These are phyloP conservation scores for Xylariaceae sp. DNA, from an alignment of 2,329 filamentous ascomycete genomes.

Conservation along the genomic window DNA sequence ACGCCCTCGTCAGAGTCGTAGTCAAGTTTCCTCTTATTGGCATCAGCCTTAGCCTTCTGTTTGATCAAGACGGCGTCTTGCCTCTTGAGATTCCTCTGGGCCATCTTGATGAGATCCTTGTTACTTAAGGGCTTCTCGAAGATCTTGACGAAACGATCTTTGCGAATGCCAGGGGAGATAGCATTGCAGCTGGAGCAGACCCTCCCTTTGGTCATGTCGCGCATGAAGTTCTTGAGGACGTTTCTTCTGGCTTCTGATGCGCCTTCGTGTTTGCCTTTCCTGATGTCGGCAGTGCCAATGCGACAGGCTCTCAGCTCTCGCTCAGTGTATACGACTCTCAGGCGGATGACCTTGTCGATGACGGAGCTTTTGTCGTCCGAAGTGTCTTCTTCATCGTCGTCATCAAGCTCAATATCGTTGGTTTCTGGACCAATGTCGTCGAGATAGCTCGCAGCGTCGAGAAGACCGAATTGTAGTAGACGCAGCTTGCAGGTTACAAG, in stretches of 20 bases:
- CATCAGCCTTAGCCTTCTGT: slow-evolving; percentile 28
- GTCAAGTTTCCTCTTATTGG: slow-evolving; percentile 32
- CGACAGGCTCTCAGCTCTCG: slow-evolving; percentile 62
- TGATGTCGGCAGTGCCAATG: slow-evolving; percentile 44
- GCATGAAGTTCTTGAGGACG: slow-evolving; percentile 78
- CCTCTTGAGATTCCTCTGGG: slow-evolving; percentile 61
- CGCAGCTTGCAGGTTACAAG: slow-evolving; percentile 79
- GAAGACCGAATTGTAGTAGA: slow-evolving; percentile 77
- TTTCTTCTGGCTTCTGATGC: slow-evolving; percentile 71
- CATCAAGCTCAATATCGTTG: slow-evolving; percentile 38
- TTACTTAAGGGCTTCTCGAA: slow-evolving; percentile 75
- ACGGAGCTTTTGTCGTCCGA: slow-evolving; percentile 53
- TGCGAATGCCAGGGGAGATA: slow-evolving; percentile 78
- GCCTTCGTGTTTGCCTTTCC: slow-evolving; percentile 75
- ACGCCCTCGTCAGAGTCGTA: slow-evolving; percentile 64
- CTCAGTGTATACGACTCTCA: slow-evolving; percentile 65
- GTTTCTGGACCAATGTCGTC: slow-evolving; percentile 37
- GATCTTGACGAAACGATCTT: slow-evolving; percentile 88
- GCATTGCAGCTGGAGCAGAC: slow-evolving; percentile 65
- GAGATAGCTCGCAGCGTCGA: slow-evolving; percentile 50
- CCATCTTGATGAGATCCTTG: slow-evolving; percentile 77
- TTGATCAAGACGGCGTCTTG: slow-evolving; percentile 65
- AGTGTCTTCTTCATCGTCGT: slow-evolving; percentile 55
- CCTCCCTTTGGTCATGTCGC: slow-evolving; percentile 64
- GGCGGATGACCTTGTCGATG: slow-evolving; percentile 50